phyloP scores from a whole-genome alignment of 768 basidiomycete species.

The Lactarius akahatsu region DNA sequence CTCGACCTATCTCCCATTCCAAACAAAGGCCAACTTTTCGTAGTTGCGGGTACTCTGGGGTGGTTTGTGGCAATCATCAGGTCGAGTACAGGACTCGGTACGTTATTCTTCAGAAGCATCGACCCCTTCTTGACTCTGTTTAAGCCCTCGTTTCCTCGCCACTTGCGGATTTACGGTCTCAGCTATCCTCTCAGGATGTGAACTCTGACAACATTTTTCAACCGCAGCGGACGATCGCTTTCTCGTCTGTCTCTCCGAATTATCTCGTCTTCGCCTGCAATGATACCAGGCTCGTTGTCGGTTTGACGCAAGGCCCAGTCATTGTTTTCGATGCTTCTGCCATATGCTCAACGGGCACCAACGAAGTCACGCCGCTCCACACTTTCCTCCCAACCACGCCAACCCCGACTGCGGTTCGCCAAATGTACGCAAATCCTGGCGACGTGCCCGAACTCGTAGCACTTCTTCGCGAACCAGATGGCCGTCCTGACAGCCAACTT shows the following conservation, averaged over 20 bases:
- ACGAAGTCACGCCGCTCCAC: slow-evolving; percentile 48
- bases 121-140: slow-evolving; percentile 10
- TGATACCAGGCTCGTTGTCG: slow-evolving; percentile 61
- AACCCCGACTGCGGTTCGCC: slow-evolving; percentile 43
- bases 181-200: slow-evolving; percentile 45
- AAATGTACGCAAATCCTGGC: slow-evolving; percentile 66
- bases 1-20: slow-evolving; percentile 44
- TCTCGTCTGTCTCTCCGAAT: slow-evolving; percentile 49
- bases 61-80: slow-evolving; percentile 68
- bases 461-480: slow-evolving; percentile 46
- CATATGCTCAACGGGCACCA: slow-evolving; percentile 48
- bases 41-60: slow-evolving; percentile 56
- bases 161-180: slow-evolving; percentile 57
- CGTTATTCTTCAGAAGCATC: background rate
- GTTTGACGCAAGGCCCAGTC: slow-evolving; percentile 57
- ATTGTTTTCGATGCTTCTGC: slow-evolving; percentile 56
- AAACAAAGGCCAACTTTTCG: slow-evolving; percentile 53
- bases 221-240: slow-evolving; percentile 51
- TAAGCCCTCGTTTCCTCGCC: slow-evolving; percentile 63
- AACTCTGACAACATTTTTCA: slow-evolving; percentile 44
- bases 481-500: slow-evolving; percentile 38
- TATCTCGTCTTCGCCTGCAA: slow-evolving; percentile 56
- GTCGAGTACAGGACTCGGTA: slow-evolving; percentile 37
- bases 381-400: slow-evolving; percentile 44
- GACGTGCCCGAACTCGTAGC: slow-evolving; percentile 59